Evolutionary conservation across 805 yeast species (phyloP).

Genomic region (Danielia oregonensis): DNA sequence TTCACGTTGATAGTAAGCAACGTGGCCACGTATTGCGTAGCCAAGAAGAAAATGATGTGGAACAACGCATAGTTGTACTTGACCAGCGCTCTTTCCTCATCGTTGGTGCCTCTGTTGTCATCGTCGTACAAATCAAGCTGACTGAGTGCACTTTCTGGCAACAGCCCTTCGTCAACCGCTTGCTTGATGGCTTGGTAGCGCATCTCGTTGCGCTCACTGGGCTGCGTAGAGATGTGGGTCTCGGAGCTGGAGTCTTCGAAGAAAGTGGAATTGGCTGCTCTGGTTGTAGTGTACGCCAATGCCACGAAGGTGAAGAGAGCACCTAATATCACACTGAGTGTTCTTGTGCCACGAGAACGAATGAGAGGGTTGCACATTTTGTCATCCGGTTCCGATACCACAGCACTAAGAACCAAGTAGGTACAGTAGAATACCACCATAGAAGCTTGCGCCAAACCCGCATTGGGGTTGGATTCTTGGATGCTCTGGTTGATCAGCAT

Average conservation of each 20-base stretch:
- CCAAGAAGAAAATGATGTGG: slow-evolving; percentile 88
- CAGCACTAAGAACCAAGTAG: slow-evolving; percentile 85
- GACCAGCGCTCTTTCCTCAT: slow-evolving; percentile 51
- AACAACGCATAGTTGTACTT: slow-evolving; percentile 84
- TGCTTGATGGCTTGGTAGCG: slow-evolving; percentile 83
- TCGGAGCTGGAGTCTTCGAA: slow-evolving; percentile 33
- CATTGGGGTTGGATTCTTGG: slow-evolving; percentile 90
- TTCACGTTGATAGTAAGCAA: slow-evolving; percentile 88
- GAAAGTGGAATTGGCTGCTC: slow-evolving; percentile 78
- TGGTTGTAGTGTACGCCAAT: slow-evolving; percentile 92
- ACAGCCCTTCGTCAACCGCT: slow-evolving; percentile 94
- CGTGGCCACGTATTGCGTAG: slow-evolving; percentile 96
- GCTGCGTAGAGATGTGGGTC: slow-evolving; percentile 41
- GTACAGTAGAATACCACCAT: slow-evolving; percentile 95
- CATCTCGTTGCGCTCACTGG: slow-evolving; percentile 59
- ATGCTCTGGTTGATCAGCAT: slow-evolving; percentile 77
- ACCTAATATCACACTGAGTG: slow-evolving; percentile 81
- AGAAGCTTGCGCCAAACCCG: slow-evolving; percentile 94
- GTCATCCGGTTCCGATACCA: slow-evolving; percentile 96
- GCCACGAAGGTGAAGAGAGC: slow-evolving; percentile 93
- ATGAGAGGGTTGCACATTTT: slow-evolving; percentile 86
- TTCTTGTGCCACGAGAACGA: slow-evolving; percentile 85
- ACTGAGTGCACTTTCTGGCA: slow-evolving; percentile 86
- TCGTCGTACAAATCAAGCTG: slow-evolving; percentile 63
- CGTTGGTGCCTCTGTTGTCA: slow-evolving; percentile 27